phyloP scores from a whole-genome alignment of 192 early-diverging fungal species.

The Coemansia biformis region DNA sequence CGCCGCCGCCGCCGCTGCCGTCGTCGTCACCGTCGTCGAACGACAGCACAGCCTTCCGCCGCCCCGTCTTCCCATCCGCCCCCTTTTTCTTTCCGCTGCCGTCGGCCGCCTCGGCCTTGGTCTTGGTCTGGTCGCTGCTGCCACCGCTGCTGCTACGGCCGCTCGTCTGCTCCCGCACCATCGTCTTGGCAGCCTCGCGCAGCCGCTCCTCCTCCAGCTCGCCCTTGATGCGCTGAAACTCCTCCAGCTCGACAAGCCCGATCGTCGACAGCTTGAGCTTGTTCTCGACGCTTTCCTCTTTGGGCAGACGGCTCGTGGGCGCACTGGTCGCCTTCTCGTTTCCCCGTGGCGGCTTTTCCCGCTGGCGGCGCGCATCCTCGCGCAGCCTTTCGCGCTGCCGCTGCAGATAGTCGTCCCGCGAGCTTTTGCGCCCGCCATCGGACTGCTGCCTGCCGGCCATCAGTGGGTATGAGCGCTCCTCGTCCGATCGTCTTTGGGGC shows the following conservation, averaged over 20 bases:
- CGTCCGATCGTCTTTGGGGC: no score
- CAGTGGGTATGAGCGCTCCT: no score
- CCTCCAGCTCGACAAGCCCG: conserved; percentile 81
- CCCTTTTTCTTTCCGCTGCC: conserved; percentile 26
- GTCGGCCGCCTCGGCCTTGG: conserved; percentile 36
- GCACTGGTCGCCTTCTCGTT: no score
- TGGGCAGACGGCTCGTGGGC: conserved; percentile 9
- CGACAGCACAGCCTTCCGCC: conserved; percentile 61
- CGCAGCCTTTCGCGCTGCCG: conserved; percentile 3
- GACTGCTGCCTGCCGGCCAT: neutral
- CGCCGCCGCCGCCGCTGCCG: conserved; percentile 47
- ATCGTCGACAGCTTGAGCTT: conserved; percentile 84
- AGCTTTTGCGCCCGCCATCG: neutral
- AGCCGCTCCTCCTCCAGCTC: conserved; percentile 78
- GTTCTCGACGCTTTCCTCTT: conserved; percentile 71
- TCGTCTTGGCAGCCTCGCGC: conserved; percentile 63
- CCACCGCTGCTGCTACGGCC: no score
- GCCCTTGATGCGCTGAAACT: conserved; percentile 81
- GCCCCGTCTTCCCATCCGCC: conserved; percentile 63
- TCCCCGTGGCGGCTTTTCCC: neutral
- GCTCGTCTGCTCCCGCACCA: conserved; percentile 1
- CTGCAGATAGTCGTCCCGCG: neutral
- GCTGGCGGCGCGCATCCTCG: neutral
- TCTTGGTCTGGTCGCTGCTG: conserved; percentile 24
- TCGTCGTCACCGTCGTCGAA: conserved; percentile 68